Percentiles rank a stretch among this genome's conserved stretches.
Evolutionary conservation across 495 filamentous ascomycete species (phyloP).

Genomic region (Neurospora sp.): DNA sequence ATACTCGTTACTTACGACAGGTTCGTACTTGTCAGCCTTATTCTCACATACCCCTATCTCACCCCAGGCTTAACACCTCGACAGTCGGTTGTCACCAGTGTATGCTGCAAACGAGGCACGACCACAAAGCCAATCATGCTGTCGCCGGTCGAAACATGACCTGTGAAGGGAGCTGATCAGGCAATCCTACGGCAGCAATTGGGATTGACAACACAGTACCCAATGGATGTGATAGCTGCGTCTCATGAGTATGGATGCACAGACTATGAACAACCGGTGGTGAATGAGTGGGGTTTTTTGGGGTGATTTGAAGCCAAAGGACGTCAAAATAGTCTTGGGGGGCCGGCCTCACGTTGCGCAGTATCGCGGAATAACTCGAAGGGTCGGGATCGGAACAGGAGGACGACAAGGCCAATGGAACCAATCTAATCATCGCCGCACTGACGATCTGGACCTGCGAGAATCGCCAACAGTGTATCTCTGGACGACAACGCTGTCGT

Average conservation of each 20-base stretch:
- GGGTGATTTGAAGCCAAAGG: background rate
- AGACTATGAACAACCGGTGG: background rate
- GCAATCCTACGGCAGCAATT: background rate
- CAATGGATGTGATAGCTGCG: background rate
- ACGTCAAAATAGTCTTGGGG: background rate
- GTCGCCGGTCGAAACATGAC: background rate
- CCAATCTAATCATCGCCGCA: background rate
- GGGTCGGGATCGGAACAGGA: background rate
- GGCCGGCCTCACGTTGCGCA: background rate
- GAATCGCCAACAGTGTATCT: background rate
- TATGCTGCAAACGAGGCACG: background rate
- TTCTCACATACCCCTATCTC: background rate
- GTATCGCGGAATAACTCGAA: background rate
- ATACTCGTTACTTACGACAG: background rate
- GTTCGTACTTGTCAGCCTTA: background rate
- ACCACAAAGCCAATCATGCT: background rate
- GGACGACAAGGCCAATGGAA: background rate
- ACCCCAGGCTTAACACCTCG: background rate
- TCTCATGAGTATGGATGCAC: background rate
- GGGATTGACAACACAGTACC: background rate
- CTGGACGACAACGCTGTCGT: background rate
- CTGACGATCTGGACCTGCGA: background rate
- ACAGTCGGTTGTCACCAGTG: background rate
- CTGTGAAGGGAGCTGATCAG: background rate
- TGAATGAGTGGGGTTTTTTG: background rate